Evolutionary conservation across 1,284 basidiomycete genomes (phyloP).

Genomic region (Trametes versicolor): DNA sequence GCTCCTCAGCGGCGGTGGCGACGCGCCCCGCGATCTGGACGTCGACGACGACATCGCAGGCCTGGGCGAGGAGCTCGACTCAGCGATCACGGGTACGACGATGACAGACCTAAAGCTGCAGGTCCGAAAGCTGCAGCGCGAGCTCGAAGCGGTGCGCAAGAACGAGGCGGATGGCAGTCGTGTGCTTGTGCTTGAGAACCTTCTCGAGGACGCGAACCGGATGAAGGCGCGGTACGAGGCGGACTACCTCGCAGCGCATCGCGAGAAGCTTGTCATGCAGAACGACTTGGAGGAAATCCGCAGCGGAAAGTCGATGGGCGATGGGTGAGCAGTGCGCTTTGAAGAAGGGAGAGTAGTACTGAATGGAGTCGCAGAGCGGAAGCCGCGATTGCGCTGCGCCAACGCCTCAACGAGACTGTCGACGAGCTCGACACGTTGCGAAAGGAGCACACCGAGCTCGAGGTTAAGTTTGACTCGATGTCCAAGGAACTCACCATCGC

Average conservation of each 20-base stretch:
- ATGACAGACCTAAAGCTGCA: constrained; percentile 92
- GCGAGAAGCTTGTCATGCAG: constrained; percentile 84
- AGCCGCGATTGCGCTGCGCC: constrained; percentile 87
- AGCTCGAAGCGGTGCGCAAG: constrained; percentile 79
- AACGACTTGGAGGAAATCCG: constrained; percentile 90
- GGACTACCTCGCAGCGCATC: constrained; percentile 88
- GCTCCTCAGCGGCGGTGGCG: constrained; percentile 37
- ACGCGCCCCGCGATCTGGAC: constrained; percentile 46
- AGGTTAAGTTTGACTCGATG: constrained; percentile 75
- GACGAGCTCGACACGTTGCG: constrained; percentile 82
- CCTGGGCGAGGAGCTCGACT: constrained; percentile 87
- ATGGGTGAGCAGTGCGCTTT: constrained; percentile 65
- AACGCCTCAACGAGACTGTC: constrained; percentile 88
- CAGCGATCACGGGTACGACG: constrained; percentile 85
- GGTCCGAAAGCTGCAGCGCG: constrained; percentile 84
- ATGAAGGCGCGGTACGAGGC: constrained; percentile 91
- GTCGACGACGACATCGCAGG: constrained; percentile 58
- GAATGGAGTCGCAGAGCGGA: constrained; percentile 65
- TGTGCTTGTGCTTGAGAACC: constrained; percentile 86
- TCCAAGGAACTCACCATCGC: constrained; percentile 83
- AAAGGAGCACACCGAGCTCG: constrained; percentile 75
- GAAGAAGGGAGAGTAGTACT: constrained; percentile 11
- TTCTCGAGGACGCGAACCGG: constrained; percentile 90
- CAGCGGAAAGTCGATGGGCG: constrained; percentile 83
- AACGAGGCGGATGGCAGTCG: constrained; percentile 81